A percentile compares a stretch with the other conserved stretches of the same genome.
Conservation (phyloP, 495 filamentous ascomycete species). For the Copromyces sp. region DNA sequence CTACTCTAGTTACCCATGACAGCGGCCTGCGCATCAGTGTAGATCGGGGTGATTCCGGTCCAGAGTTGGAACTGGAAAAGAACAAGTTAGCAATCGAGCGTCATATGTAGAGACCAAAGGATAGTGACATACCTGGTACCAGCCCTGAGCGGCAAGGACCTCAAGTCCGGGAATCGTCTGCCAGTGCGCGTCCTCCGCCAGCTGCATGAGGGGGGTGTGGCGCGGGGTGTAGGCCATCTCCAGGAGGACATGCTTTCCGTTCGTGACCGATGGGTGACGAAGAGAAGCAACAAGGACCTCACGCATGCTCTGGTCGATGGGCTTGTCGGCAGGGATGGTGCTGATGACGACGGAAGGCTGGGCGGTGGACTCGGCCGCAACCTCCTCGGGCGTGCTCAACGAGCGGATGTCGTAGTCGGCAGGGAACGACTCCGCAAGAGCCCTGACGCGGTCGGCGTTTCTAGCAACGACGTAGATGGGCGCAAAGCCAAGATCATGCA, state of each 20-base stretch:
- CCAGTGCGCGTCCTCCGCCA: conserved; percentile 80
- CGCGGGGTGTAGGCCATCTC: conserved; percentile 97
- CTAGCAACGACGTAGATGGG: conserved; percentile 86
- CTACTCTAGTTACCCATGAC: conserved; percentile 27
- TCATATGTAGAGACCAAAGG: neutral
- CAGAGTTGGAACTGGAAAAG: conserved; percentile 55
- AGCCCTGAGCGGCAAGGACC: conserved; percentile 80
- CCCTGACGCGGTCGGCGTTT: conserved; percentile 52
- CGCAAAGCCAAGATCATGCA: conserved; percentile 70
- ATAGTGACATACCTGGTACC: conserved; percentile 47
- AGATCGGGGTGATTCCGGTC: conserved; percentile 67
- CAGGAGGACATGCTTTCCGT: conserved; percentile 46
- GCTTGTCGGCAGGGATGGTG: conserved; percentile 82
- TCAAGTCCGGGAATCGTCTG: conserved; percentile 76
- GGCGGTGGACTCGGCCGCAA: conserved; percentile 30
- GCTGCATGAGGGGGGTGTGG: conserved; percentile 73
- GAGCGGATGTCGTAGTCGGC: conserved; percentile 60
- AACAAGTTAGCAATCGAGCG: conserved; percentile 7
- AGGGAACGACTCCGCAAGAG: conserved; percentile 65
- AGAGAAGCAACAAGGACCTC: conserved; percentile 58
- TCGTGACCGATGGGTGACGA: conserved; percentile 24
- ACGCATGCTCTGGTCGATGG: conserved; percentile 63
- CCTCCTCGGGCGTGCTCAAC: conserved; percentile 43
- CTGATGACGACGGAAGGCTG: conserved; percentile 69
- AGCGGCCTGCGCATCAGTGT: conserved; percentile 48